Evolutionary conservation across 306 rosid genomes (phyloP), one percentile per base, ranked within the genome.

Genomic region (Betula pendula): DNA sequence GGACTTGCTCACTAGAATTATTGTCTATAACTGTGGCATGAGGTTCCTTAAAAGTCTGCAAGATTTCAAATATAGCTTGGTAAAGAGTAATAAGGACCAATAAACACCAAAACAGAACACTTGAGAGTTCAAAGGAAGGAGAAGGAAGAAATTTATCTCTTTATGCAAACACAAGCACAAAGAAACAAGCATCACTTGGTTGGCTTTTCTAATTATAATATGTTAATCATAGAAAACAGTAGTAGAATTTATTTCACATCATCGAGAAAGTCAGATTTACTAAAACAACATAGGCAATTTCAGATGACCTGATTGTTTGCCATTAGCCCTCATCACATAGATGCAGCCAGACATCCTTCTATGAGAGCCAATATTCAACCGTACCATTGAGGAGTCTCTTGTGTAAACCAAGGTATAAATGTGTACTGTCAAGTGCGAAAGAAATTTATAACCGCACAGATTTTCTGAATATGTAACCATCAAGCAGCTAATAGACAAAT

Each of bases 11-110:
- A 27, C 78, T 69, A 72, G 79, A 80, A 80, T 78, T 75, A 60
- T 71, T 81, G 74, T 76, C 88, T 55, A 84, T 52, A 76, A 79
- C 77, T 19, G 72, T 68, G 77, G 72, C 79, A 73, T 62, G 44
- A 6, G 84, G 79, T 68, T 87, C 87, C 63, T 83, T 82, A 47
- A 73, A 51, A 58, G 11, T 80, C 97, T 92, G 85, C 84, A 85
- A 79, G 65, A 72, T 60, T 81, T 76, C 68, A 86, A 75, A 62
- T 33, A 80, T 71, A 78, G 75, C 70, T 58, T 76, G 49, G 66
- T 33, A 71, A 73, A 65, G 27, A 50, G 72, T 58, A 69, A 50
- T 78, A 63, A 45, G 52, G 68, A 80, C 48, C 73, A 82, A 76
- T 11, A 31, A 48, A 56, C 60, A 45, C 24, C 49, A 59, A 22